Evolutionary conservation across 148 eudicot genomes (phyloP), one percentile per base, ranked within the genome.

Genomic region (Persicaria tinctoria): DNA sequence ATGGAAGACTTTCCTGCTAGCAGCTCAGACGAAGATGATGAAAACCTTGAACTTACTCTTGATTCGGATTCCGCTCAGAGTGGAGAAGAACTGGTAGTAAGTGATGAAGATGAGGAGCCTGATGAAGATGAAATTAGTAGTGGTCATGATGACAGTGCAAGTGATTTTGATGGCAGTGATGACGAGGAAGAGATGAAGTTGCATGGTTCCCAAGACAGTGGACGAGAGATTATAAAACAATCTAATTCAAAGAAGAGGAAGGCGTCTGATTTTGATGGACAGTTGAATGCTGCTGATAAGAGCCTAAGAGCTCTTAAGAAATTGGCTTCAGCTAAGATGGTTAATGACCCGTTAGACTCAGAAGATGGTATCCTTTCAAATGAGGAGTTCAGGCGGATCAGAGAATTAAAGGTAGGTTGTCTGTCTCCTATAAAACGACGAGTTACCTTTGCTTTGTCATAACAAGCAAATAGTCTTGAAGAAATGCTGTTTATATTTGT

Each of bases 231-330:
- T 32, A 23, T 46, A 72, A 51, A 50, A 23, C 56, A 74, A 70
- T 68, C 75, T 45, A 81, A 75, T 78, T 77, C 68, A 45, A 81
- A 81, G 74, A 92, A 94, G 82, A 85, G 98, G 79, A 92, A 87
- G 79, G 85, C 85, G 17, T 78, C 88, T 75, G 92, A 90, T 84
- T 89, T 95, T 78, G 96, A 89, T 70, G 88, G 80, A 72, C 84
- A 87, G 80, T 38, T 95, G 62, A 82, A 86, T 84, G 84, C 87
- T 78, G 97, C 91, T 62, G 86, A 83, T 74, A 74, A 78, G 75
- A 95, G 99, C 81, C 96, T 95, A 72, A 83, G 96, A 73, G 92
- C 96, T 62, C 79, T 95, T 53, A 95, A 92, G 86, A 92, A 81
- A 76, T 75, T 95, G 76, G 89, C 96, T 4, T 90, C 86, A 78